Conservation (phyloP, 768 basidiomycete genomes). For the Lactarius vividus region DNA sequence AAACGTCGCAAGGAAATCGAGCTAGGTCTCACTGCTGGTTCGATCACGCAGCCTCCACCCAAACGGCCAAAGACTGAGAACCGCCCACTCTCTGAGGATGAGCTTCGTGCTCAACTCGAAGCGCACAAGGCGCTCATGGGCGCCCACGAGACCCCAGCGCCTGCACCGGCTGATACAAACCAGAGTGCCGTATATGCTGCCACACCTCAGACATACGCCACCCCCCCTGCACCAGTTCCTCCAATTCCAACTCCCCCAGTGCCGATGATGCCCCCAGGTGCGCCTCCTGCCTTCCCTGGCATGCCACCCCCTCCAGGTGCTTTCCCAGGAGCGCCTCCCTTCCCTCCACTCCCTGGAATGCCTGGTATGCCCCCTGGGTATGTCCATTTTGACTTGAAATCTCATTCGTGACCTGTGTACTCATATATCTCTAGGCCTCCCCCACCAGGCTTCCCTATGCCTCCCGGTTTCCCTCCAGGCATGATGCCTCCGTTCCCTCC, state of each 20-base stretch:
- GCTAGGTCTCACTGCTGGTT: constrained; percentile 77
- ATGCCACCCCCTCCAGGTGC: constrained; percentile 44
- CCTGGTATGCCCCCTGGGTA: constrained; percentile 40
- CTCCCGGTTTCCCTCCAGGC: constrained; percentile 35
- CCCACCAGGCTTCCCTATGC: constrained; percentile 37
- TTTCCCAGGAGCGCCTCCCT: constrained; percentile 37
- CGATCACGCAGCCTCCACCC: constrained; percentile 75
- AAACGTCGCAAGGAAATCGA: constrained; percentile 95
- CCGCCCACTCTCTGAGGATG: constrained; percentile 72
- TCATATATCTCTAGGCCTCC: constrained; percentile 31
- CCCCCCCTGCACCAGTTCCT: constrained; percentile 38
- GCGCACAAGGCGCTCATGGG: constrained; percentile 95
- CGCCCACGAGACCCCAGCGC: constrained; percentile 39
- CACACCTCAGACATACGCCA: constrained; percentile 67
- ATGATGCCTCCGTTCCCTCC: constrained; percentile 31
- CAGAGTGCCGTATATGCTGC: constrained; percentile 69
- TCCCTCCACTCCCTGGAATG: constrained; percentile 36
- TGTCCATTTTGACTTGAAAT: constrained; percentile 33
- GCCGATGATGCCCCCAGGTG: constrained; percentile 43
- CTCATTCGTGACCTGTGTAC: constrained; percentile 39
- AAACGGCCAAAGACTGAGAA: constrained; percentile 84
- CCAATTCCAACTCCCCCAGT: constrained; percentile 35
- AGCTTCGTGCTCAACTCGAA: constrained; percentile 79
- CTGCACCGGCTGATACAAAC: constrained; percentile 41
- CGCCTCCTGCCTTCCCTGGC: constrained; percentile 44